Conservation (phyloP, 352 stramenopile genomes). For the Phytophthora syringae region DNA sequence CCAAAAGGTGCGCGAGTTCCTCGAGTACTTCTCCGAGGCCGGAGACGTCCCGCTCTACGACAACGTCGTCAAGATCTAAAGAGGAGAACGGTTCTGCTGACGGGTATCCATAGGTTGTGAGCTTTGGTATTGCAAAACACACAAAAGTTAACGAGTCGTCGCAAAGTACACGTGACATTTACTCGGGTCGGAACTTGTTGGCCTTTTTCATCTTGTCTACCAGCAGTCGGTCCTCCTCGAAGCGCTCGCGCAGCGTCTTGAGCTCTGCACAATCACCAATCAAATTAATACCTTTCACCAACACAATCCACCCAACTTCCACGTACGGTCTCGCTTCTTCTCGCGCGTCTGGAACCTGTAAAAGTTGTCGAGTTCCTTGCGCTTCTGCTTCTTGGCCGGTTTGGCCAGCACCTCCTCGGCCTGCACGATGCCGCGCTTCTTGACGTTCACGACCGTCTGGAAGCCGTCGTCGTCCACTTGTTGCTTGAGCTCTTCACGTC, state of each 20-base stretch:
- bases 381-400: conserved; percentile 85
- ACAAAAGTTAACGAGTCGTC: conserved; percentile 6
- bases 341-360: conserved; percentile 89
- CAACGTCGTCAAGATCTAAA: conserved; percentile 56
- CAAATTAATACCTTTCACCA: too few species aligned
- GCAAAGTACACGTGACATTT: conserved; percentile 18
- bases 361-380: conserved; percentile 83
- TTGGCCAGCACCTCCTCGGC: conserved; percentile 57
- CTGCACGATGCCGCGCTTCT: conserved; percentile 66
- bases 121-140: neutral
- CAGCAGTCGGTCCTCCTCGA: conserved; percentile 80
- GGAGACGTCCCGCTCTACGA: conserved; percentile 56
- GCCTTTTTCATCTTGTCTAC: conserved; percentile 87
- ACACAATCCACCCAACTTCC: too few species aligned
- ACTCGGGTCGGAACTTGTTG: conserved; percentile 87
- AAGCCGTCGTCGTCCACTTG: conserved; percentile 87
- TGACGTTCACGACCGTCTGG: conserved; percentile 82
- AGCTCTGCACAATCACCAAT: conserved; percentile 53
- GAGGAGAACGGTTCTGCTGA: neutral
- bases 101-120: neutral
- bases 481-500: conserved; percentile 79
- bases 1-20: conserved; percentile 51
- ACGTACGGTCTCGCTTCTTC: conserved; percentile 86
- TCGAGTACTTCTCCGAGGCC: conserved; percentile 50
- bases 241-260: conserved; percentile 81